Base-by-base conservation (phyloP, 139 green algal species). In the Auxenochlorella pyrenoidosa region DNA sequence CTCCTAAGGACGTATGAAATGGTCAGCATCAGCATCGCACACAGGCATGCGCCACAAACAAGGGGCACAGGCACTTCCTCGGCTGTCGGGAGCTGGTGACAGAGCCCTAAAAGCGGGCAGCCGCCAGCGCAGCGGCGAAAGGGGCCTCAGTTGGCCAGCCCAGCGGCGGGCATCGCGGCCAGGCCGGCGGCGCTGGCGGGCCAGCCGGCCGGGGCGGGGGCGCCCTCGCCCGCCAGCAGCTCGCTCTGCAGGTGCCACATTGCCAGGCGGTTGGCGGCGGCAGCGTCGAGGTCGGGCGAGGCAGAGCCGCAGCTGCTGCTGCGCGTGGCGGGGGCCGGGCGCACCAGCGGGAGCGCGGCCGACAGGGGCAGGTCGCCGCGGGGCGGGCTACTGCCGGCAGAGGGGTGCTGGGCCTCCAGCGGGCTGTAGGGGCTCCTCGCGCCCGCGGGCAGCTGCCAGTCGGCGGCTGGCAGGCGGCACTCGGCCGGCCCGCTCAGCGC, bases 241-340 rank as follows among this genome's bases (percentile, higher is more conserved):
- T 75, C 80, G 60, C 28, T 85, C 80, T 85, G 80, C 80, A 85
- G 80, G 59, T 85, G 80, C 80, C 80, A 85, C 80, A 85, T 85
- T 34, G 80, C 80, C 59, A 76, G 59, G 21, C 80, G 40, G 80
- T 85, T 85, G 80, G 80, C 80, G 41, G 80, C 79, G 24, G 79
- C 59, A 19, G 80, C 38, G 34, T 85, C 80, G 22, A 76, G 40
- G 63, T 76, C 80, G 19, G 80, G 80, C 8, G 80, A 85, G 60
- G 40, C 80, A 10, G 40, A 41, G 59, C 80, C 80, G 63, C 80
- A 77, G 80, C 60, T 85, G 60, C 78, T 71, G 51, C 38, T 43
- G 40, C 30, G 58, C 30, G 63, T 13, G 22, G n/a, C 40, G 59
- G 79, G n/a, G 28, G 15, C 34, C 36, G 72, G 40, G 24, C 58